phyloP scores from a whole-genome alignment of 441 rosid species.

The Eruca vesicaria region DNA sequence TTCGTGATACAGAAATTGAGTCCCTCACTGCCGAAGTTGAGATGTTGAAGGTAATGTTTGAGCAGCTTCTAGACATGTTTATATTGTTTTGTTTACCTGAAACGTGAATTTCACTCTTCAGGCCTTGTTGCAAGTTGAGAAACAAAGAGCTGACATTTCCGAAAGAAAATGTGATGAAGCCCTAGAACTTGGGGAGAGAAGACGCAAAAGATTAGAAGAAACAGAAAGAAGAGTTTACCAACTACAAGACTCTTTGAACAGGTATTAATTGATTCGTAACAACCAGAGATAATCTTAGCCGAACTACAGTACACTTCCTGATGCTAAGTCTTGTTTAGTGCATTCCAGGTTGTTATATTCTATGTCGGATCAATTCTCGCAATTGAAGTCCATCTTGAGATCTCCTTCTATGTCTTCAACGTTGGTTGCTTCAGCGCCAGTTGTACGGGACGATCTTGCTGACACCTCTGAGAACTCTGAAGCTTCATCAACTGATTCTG shows the following conservation, averaged over 20 bases:
- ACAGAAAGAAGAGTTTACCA: constrained; percentile 73
- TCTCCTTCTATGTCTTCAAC: constrained; percentile 53
- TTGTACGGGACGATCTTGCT: constrained; percentile 44
- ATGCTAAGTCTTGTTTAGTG: constrained; percentile 68
- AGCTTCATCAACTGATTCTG: constrained; percentile 64
- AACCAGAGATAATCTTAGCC: neutral
- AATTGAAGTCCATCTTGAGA: constrained; percentile 66
- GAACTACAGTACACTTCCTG: constrained; percentile 37
- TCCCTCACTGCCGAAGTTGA: constrained; percentile 52
- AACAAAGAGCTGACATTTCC: constrained; percentile 70
- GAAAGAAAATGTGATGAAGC: constrained; percentile 68
- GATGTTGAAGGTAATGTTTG: constrained; percentile 56
- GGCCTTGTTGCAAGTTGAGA: constrained; percentile 66
- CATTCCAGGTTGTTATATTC: constrained; percentile 84
- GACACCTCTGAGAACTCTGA: constrained; percentile 66
- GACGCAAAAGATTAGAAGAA: constrained; percentile 71
- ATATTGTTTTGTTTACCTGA: neutral
- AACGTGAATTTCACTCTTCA: constrained; percentile 19
- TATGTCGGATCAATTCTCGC: constrained; percentile 88
- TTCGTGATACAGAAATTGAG: constrained; percentile 43
- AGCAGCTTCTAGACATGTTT: constrained; percentile 1
- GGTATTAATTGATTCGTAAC: constrained; percentile 52
- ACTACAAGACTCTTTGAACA: constrained; percentile 80
- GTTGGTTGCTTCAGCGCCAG: constrained; percentile 41
- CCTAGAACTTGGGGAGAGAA: constrained; percentile 63